phyloP scores from a whole-genome alignment of 345 rosid species.

The Dipteronia dyeriana region DNA sequence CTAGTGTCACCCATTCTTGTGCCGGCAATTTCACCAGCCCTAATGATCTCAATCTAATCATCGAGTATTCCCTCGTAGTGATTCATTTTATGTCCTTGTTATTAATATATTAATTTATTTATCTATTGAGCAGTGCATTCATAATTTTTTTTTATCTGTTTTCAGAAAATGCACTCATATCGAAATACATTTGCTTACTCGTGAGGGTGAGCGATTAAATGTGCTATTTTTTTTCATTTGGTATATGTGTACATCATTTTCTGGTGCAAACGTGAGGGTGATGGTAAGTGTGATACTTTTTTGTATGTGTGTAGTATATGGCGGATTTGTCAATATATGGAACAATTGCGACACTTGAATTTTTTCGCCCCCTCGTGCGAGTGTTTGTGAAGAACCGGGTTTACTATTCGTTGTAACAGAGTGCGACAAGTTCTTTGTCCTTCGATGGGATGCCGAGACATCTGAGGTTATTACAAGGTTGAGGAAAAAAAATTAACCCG shows the following conservation, averaged over 20 bases:
- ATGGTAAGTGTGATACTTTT: slow-evolving; percentile 15
- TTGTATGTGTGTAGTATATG: slow-evolving; percentile 71
- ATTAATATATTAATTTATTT: too few relatives aligned
- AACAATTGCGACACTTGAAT: slow-evolving; percentile 86
- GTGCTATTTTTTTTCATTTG: slow-evolving; percentile 33
- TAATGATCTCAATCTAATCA: slow-evolving; percentile 89
- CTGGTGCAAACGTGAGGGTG: not conserved
- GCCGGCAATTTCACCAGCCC: slow-evolving; percentile 94
- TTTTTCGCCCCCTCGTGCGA: slow-evolving; percentile 93
- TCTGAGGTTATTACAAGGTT: slow-evolving; percentile 91
- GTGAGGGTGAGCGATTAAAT: slow-evolving; percentile 85
- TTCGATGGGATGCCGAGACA: slow-evolving; percentile 81
- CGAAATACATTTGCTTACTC: slow-evolving; percentile 77
- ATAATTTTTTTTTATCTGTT: slow-evolving; percentile 7
- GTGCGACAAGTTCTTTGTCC: slow-evolving; percentile 83
- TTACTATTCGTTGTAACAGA: slow-evolving; percentile 82
- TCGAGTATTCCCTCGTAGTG: slow-evolving; percentile 57
- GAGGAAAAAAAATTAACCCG: not conserved
- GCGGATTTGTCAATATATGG: slow-evolving; percentile 90
- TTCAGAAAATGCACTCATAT: slow-evolving; percentile 89
- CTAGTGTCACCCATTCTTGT: slow-evolving; percentile 88
- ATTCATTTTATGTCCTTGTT: not conserved
- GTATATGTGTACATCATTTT: not conserved
- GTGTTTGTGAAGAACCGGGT: slow-evolving; percentile 76
- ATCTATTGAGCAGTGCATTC: not conserved